Evolutionary conservation across 495 filamentous ascomycete species (phyloP).

Genomic region (Jackrogersella minutella): DNA sequence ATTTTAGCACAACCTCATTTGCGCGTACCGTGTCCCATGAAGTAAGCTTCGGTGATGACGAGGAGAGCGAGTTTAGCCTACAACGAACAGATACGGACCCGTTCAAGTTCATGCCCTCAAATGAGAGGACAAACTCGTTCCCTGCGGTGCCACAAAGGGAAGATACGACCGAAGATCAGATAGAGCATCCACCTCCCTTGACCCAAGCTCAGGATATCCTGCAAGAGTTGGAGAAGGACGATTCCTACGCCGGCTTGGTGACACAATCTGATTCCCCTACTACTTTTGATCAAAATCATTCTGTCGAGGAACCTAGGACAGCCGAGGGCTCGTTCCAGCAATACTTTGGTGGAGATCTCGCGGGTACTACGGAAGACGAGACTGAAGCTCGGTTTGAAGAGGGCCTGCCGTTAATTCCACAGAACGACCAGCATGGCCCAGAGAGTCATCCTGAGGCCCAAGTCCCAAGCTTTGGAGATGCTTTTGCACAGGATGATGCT

Average conservation of each 20-base stretch:
- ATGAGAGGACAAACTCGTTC: slow-evolving; percentile 69
- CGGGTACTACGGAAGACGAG: slow-evolving; percentile 47
- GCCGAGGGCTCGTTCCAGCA: slow-evolving; percentile 36
- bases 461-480: slow-evolving; percentile 28
- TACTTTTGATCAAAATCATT: neutral
- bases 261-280: slow-evolving; percentile 18
- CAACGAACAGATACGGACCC: slow-evolving; percentile 60
- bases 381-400: slow-evolving; percentile 65
- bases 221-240: slow-evolving; percentile 49
- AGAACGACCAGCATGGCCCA: slow-evolving; percentile 33
- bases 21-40: slow-evolving; percentile 60
- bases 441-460: slow-evolving; percentile 12
- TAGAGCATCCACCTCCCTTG: slow-evolving; percentile 43
- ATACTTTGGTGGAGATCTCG: slow-evolving; percentile 48
- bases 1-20: slow-evolving; percentile 61
- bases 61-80: slow-evolving; percentile 60
- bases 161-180: slow-evolving; percentile 34
- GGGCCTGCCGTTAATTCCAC: slow-evolving; percentile 63
- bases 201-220: slow-evolving; percentile 57
- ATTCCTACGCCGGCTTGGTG: slow-evolving; percentile 29
- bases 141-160: slow-evolving; percentile 59
- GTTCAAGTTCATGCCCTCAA: slow-evolving; percentile 62
- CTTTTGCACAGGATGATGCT: slow-evolving; percentile 52
- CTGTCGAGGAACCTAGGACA: neutral
- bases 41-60: slow-evolving; percentile 63